Evolutionary conservation across 352 stramenopile genomes (phyloP).

Genomic region (Pythium guiyangense): DNA sequence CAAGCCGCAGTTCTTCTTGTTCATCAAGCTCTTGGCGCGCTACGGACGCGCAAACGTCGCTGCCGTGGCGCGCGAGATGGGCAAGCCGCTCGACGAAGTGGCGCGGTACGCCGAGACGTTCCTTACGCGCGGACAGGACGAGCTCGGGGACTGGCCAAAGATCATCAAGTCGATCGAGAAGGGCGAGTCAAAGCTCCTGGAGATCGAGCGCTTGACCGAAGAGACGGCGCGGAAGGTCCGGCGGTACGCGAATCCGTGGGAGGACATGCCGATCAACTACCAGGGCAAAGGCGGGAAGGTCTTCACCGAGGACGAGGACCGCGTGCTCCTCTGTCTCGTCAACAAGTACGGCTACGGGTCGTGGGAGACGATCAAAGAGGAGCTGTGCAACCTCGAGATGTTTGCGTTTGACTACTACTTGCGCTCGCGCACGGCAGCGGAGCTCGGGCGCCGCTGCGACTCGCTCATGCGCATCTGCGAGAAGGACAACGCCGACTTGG

Average conservation of each 20-base stretch:
- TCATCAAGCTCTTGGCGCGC: conserved; percentile 78
- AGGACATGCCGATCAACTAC: conserved; percentile 87
- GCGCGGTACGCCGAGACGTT: conserved; percentile 65
- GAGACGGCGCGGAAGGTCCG: conserved; percentile 72
- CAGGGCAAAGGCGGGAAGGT: conserved; percentile 89
- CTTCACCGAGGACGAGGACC: conserved; percentile 98
- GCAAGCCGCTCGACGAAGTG: conserved; percentile 76
- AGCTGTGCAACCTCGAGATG: conserved; percentile 89
- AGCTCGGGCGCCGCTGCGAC: conserved; percentile 96
- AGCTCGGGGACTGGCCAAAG: conserved; percentile 77
- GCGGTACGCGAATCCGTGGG: conserved; percentile 78
- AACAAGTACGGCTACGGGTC: conserved; percentile 96
- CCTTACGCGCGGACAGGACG: conserved; percentile 60
- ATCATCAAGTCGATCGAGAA: conserved; percentile 88
- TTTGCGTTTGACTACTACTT: conserved; percentile 99
- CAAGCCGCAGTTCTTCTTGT: conserved; percentile 85
- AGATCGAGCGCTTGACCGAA: conserved; percentile 80
- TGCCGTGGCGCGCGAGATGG: conserved; percentile 79
- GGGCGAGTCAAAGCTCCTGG: conserved; percentile 81
- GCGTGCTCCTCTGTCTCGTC: conserved; percentile 96
- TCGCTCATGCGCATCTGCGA: conserved; percentile 94
- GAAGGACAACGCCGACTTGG: conserved; percentile 88
- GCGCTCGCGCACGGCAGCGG: conserved; percentile 92
- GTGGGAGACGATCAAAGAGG: conserved; percentile 96
- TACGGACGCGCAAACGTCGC: conserved; percentile 75